Evolutionary conservation across 1,139 yeast genomes (phyloP).

Genomic region (Suhomyces guaymorum): DNA sequence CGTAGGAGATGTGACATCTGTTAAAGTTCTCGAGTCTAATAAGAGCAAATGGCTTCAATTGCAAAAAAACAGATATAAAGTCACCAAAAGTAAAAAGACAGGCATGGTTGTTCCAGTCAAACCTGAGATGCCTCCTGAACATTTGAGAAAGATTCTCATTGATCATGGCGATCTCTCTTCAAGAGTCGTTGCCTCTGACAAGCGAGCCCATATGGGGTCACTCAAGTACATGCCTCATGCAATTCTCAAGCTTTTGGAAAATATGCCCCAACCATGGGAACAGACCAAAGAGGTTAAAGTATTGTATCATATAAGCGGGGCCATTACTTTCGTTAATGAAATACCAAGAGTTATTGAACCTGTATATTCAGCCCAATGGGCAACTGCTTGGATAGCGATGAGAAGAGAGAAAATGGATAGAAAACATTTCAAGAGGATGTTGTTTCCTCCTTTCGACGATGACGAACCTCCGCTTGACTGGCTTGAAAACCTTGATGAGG

Average conservation of each 20-base stretch:
- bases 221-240: conserved; percentile 97
- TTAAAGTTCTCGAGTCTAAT: conserved; percentile 37
- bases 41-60: conserved; percentile 64
- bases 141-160: conserved; percentile 77
- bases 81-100: conserved; percentile 21
- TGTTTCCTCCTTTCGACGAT: conserved; percentile 96
- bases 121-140: conserved; percentile 93
- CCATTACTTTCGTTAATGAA: conserved; percentile 93
- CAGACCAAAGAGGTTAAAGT: conserved; percentile 81
- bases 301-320: conserved; percentile 87
- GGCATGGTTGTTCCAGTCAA: conserved; percentile 60
- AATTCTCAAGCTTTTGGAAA: conserved; percentile 79
- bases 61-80: conserved; percentile 55
- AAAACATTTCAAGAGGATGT: conserved; percentile 83
- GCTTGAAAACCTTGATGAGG: conserved; percentile 72
- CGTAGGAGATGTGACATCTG: not conserved
- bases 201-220: conserved; percentile 86
- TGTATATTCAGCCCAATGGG: conserved; percentile 93
- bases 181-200: conserved; percentile 79
- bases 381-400: conserved; percentile 90
- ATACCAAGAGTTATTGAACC: conserved; percentile 91
- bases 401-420: conserved; percentile 91
- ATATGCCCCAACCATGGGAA: conserved; percentile 99
- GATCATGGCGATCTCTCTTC: conserved; percentile 88
- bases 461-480: conserved; percentile 92